Evolutionary conservation across 768 basidiomycete genomes (phyloP).

Genomic region (Calocera cornea): DNA sequence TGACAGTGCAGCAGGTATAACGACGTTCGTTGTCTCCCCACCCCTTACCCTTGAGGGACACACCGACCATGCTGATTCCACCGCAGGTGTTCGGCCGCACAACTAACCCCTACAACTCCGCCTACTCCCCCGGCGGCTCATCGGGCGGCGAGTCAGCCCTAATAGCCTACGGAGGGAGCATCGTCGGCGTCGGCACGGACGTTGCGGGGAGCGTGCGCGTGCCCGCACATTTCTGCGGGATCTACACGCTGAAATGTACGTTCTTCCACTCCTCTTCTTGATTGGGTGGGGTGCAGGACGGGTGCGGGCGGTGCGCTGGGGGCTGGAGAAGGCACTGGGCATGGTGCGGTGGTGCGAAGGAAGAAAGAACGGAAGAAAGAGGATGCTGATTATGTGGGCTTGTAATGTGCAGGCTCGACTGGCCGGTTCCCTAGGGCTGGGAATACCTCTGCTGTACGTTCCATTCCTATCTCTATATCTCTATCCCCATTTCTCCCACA

Average conservation of each 20-base stretch:
- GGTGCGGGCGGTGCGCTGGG: too few relatives aligned
- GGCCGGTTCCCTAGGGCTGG: background rate
- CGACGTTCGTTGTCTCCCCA: slow-evolving; percentile 11
- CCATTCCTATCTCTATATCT: too few relatives aligned
- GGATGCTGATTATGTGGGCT: background rate
- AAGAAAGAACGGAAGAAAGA: too few relatives aligned
- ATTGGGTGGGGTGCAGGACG: background rate
- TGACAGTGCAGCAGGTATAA: background rate
- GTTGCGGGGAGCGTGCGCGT: slow-evolving; percentile 55
- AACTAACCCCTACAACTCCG: slow-evolving; percentile 44
- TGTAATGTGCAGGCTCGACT: background rate
- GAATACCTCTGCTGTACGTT: background rate
- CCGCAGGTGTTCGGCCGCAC: slow-evolving; percentile 46
- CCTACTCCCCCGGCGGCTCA: slow-evolving; percentile 44
- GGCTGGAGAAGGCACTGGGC: too few relatives aligned
- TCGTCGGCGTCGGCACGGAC: slow-evolving; percentile 54
- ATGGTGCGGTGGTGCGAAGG: too few relatives aligned
- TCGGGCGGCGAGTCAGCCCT: slow-evolving; percentile 56
- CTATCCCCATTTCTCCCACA: too few relatives aligned
- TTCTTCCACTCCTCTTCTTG: background rate
- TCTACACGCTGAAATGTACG: slow-evolving; percentile 38
- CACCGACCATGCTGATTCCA: slow-evolving; percentile 29
- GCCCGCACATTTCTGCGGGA: slow-evolving; percentile 52
- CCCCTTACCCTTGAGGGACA: slow-evolving; percentile 18
- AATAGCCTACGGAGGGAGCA: slow-evolving; percentile 44